These are phyloP conservation scores for Aspergillus indologenus DNA, from an alignment of 495 filamentous ascomycete genomes.

Conservation along the genomic window DNA sequence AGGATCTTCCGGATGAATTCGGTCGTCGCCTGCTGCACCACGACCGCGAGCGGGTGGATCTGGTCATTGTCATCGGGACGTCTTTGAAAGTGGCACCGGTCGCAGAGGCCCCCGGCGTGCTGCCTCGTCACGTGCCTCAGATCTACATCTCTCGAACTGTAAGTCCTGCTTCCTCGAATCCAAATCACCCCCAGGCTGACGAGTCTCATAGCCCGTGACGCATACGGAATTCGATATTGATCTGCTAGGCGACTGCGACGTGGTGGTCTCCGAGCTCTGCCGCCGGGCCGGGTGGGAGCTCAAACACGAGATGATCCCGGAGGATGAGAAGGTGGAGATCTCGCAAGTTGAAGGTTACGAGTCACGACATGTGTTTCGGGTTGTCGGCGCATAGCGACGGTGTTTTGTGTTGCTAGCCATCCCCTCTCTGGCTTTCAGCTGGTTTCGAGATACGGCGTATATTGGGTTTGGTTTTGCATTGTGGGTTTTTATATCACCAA, in stretches of 20 bases:
- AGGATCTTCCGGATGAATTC: constrained; percentile 75
- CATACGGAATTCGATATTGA: constrained; percentile 96
- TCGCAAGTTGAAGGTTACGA: constrained; percentile 58
- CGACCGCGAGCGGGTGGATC: constrained; percentile 74
- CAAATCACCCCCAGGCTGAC: constrained; percentile 12
- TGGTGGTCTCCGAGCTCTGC: constrained; percentile 85
- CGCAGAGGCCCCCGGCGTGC: constrained; percentile 77
- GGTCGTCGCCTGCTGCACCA: constrained; percentile 73
- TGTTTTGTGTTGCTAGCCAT: constrained; percentile 32
- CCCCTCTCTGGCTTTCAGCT: constrained; percentile 26
- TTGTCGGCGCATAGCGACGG: constrained; percentile 46
- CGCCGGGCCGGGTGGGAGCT: constrained; percentile 83
- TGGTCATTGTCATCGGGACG: constrained; percentile 97
- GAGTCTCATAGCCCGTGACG: constrained; percentile 58
- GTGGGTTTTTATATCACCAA: not conserved
- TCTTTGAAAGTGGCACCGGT: constrained; percentile 96
- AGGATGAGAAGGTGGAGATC: constrained; percentile 58
- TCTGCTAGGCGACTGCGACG: constrained; percentile 88
- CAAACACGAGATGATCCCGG: constrained; percentile 81
- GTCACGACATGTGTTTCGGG: constrained; percentile 63
- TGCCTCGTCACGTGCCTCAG: constrained; percentile 79
- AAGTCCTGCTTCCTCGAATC: constrained; percentile 23
- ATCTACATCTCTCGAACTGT: constrained; percentile 89
- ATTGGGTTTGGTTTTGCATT: constrained; percentile 16
- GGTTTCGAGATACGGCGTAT: constrained; percentile 30